Percentiles rank a stretch among this genome's conserved stretches.
Evolutionary conservation across 139 green algal genomes (phyloP).

Genomic region (Deuterostichococcus epilithicus): DNA sequence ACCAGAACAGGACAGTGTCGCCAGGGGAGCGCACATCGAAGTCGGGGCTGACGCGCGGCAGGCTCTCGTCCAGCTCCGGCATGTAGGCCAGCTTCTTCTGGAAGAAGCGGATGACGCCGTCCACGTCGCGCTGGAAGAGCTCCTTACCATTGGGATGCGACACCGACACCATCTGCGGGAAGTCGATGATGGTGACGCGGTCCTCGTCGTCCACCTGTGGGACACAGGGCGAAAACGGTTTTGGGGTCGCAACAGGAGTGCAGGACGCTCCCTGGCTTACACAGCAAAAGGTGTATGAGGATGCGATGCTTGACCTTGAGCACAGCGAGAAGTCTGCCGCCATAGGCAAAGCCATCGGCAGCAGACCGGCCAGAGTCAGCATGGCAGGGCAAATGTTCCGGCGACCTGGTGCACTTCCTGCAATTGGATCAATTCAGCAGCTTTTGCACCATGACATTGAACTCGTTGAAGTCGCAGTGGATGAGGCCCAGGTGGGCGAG

Average conservation of each 20-base stretch:
- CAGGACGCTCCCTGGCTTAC: too few species aligned
- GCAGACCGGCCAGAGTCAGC: too few species aligned
- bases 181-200: conserved; percentile 90
- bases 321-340: too few species aligned
- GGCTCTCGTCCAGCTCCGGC: conserved; percentile 46
- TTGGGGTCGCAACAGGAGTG: too few species aligned
- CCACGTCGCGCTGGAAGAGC: conserved; percentile 91
- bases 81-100: conserved; percentile 72
- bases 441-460: conserved; percentile 81
- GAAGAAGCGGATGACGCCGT: conserved; percentile 80
- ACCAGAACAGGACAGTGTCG: not conserved
- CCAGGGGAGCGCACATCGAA: conserved; percentile 27
- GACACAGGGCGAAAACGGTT: not conserved
- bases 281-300: too few species aligned
- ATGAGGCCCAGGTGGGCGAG: conserved; percentile 82
- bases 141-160: conserved; percentile 86
- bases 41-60: conserved; percentile 47
- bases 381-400: too few species aligned
- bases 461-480: conserved; percentile 99
- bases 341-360: too few species aligned
- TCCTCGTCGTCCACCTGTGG: conserved; percentile 57
- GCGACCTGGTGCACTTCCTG: too few species aligned
- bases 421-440: too few species aligned
- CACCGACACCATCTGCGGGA: conserved; percentile 96
- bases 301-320: too few species aligned